Evolutionary conservation across 23 red algal species (phyloP), one percentile per base, ranked within the genome.

Genomic region (Gracilaria gracilis): DNA sequence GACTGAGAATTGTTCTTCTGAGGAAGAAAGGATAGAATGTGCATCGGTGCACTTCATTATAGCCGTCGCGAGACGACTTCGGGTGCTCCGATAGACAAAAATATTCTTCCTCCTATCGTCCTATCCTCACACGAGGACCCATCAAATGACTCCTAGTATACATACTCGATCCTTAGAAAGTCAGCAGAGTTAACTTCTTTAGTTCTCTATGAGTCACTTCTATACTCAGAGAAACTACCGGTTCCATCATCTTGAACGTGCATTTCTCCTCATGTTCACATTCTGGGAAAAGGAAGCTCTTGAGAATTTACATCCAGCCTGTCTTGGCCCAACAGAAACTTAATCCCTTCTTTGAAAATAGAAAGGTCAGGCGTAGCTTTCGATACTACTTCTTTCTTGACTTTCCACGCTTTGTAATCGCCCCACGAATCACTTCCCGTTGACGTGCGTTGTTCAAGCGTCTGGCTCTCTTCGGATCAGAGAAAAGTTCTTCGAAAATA

Each of bases 401-500:
- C 31, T 77, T 77, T 28, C 72, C 27, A 19, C 38, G 38, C n/a
- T 77, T 77, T 25, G 46, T 77, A 31, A 77, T 77, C 8, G 72
- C 38, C 72, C 72, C 72, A 20, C 72, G 38, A 77, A 77, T 77
- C 23, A 77, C 72, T 21, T 77, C 72, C 9, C 72, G 72, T 51
- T 77, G 38, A 19, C 72, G 72, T 77, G 40, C 25, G 72, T 77
- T 77, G 25, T 39, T 39, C 8, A 77, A 50, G 40, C 72, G 72
- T 50, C 46, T 77, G n/a, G 72, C 72, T 31, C 36, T 77, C 72
- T 77, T 77, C 20, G 72, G 72, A 51, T 77, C 72, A 77, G 40
- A 49, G 72, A 77, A 51, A 25, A 77, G 72, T 9, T 77, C 72
- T 50, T 77, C 72, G 62, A 90, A 90, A 51, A 80, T 64, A 12